Conservation (phyloP, 2,329 filamentous ascomycete species). For the Diaporthe citriasiana region DNA sequence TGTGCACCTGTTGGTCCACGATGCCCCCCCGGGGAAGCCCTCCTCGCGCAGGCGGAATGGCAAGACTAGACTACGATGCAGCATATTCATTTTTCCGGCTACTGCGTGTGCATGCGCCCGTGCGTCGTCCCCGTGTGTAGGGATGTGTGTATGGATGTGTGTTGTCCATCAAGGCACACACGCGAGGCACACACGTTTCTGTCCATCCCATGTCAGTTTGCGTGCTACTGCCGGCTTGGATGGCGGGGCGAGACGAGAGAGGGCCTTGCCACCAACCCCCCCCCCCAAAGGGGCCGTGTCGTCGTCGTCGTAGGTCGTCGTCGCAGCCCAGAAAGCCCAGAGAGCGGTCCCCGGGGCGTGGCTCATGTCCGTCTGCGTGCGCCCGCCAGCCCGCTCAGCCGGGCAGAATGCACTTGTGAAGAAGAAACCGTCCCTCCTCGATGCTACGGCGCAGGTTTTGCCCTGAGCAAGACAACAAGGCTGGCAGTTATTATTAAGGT, state of each 20-base stretch:
- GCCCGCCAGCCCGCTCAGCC: background rate
- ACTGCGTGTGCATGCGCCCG: background rate
- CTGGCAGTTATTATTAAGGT: background rate
- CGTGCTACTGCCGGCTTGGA: background rate
- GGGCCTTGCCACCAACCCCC: background rate
- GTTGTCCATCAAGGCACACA: background rate
- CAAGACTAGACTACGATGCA: background rate
- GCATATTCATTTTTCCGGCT: background rate
- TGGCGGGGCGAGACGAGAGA: too few species aligned
- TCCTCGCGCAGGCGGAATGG: background rate
- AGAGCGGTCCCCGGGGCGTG: too few species aligned
- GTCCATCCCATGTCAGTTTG: conserved; percentile 15
- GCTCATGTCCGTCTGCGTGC: background rate
- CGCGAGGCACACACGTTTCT: conserved; percentile 12
- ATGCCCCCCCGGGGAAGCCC: background rate
- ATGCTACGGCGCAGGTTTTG: conserved; percentile 15
- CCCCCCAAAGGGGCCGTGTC: background rate
- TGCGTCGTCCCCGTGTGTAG: background rate
- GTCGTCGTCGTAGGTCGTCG: background rate
- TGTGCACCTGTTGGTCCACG: background rate
- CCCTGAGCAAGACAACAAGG: background rate
- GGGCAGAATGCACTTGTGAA: too few species aligned
- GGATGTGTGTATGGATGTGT: background rate
- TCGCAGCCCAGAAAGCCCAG: background rate
- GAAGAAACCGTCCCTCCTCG: too few species aligned